phyloP scores from a whole-genome alignment of 73 alveolate genomes.

The Paramecium caudatum region DNA sequence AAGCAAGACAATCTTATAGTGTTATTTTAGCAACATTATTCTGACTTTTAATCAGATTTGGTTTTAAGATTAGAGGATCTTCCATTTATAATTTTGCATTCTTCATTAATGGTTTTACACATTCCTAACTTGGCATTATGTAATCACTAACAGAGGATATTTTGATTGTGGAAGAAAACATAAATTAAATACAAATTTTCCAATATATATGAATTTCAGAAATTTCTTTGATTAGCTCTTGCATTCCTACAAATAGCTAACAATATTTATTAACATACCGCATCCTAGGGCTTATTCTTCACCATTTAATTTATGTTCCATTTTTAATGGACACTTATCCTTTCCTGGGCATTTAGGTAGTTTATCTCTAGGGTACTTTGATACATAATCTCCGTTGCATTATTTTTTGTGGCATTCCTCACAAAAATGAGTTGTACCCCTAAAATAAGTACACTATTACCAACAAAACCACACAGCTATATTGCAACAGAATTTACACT shows the following conservation, averaged over 20 bases:
- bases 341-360: constrained; percentile 85
- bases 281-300: constrained; percentile 99
- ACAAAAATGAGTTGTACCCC: constrained; percentile 99
- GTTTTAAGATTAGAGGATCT: constrained; percentile 46
- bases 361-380: constrained; percentile 20
- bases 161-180: constrained; percentile 74
- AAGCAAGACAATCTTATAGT: constrained; percentile 91
- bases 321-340: constrained; percentile 89
- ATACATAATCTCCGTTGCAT: constrained; percentile 93
- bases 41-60: constrained; percentile 78
- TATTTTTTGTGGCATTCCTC: constrained; percentile 97
- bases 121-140: constrained; percentile 72
- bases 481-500: constrained; percentile 89
- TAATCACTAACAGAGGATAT: constrained; percentile 68
- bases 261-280: constrained; percentile 62
- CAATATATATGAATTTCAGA: not conserved
- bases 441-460: constrained; percentile 60
- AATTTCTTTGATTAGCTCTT: constrained; percentile 56
- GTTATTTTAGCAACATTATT: constrained; percentile 83
- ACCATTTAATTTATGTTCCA: constrained; percentile 98
- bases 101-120: constrained; percentile 63
- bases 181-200: not conserved
- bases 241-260: constrained; percentile 90
- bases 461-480: constrained; percentile 99
- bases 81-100: constrained; percentile 5